Evolutionary conservation across 257 asterid genomes (phyloP), one percentile per base, ranked within the genome.

Genomic region (Nicotiana obtusifolia): DNA sequence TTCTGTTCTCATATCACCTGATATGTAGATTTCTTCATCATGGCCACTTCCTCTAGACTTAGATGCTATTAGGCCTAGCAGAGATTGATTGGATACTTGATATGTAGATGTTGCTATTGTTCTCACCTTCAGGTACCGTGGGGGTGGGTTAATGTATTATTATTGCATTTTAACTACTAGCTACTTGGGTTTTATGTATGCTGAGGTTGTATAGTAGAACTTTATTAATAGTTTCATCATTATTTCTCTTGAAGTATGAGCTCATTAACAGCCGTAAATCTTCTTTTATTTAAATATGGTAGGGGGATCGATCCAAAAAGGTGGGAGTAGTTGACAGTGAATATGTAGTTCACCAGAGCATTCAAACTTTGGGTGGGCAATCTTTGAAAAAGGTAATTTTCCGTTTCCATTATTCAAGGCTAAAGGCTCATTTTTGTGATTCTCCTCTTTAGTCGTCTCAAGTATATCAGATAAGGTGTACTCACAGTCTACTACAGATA

Each of bases 241-340:
- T 14, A 28, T 64, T 14, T 64, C 71, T 28, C n/a, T 26, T 28
- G 4, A 64, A 64, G 44, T 64, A 28, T 28, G 71, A 64, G 71
- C 44, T 64, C 44, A 30, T 62, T 62, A 64, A 64, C 61, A 44
- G 4, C 60, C 33, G 35, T 41, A 44, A 44, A 15, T 56, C 61
- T 22, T 31, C 13, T 47, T 73, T 59, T 14, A 47, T 73, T 47
- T 24, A 22, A 24, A 44, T 76, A 41, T 53, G 62, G 31, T 78
- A 96, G 99, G 99, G 99, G 16, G 97, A 93, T 82, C 97, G 98
- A 47, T 87, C 94, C 22, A 87, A 87, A 87, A 96, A 92, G 71
- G 98, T 96, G 54, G 99, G 99, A 84, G 93, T 96, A 79, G 97
- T 96, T 85, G 99, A 96, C 81, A 91, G 97, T 68, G 98, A 94